A percentile compares a stretch with the other conserved stretches of the same genome.
phyloP scores from a whole-genome alignment of 106 monocot species.

The Dactylorhiza incarnata region DNA sequence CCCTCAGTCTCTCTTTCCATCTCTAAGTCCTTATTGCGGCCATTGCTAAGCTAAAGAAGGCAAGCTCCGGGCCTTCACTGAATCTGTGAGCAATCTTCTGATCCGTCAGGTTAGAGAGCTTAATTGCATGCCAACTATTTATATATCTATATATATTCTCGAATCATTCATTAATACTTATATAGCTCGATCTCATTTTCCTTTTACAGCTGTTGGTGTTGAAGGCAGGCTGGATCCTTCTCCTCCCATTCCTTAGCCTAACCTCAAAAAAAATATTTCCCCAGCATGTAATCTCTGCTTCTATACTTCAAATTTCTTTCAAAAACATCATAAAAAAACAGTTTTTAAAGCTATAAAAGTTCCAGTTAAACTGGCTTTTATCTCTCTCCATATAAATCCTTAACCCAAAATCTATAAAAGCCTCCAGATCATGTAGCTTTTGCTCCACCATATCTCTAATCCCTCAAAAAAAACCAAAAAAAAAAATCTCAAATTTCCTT shows the following conservation, averaged over 20 bases:
- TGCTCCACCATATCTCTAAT: background rate
- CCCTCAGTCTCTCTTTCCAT: background rate
- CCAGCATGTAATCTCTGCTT: slow-evolving; percentile 50
- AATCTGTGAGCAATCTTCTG: background rate
- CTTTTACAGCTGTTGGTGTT: background rate
- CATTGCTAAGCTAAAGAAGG: background rate
- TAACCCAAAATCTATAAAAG: slow-evolving; percentile 1
- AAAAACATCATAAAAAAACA: slow-evolving; percentile 22
- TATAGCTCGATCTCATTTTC: background rate
- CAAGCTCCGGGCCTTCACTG: background rate
- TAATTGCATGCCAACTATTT: background rate
- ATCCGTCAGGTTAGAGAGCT: background rate
- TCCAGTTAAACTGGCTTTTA: background rate
- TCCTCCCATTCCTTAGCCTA: slow-evolving; percentile 41
- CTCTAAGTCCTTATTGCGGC: background rate
- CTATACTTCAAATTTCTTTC: background rate
- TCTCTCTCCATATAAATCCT: background rate
- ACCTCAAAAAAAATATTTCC: slow-evolving; percentile 55
- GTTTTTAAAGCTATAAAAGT: too few relatives aligned
- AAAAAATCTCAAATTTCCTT: background rate
- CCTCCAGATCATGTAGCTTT: slow-evolving; percentile 4
- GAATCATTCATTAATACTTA: background rate
- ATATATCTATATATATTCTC: background rate
- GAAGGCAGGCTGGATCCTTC: background rate
- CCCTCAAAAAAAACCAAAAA: background rate